A percentile compares a stretch with the other conserved stretches of the same genome.
Conservation (phyloP, 2,329 filamentous ascomycete genomes). For the Trichoderma citrinoviride region DNA sequence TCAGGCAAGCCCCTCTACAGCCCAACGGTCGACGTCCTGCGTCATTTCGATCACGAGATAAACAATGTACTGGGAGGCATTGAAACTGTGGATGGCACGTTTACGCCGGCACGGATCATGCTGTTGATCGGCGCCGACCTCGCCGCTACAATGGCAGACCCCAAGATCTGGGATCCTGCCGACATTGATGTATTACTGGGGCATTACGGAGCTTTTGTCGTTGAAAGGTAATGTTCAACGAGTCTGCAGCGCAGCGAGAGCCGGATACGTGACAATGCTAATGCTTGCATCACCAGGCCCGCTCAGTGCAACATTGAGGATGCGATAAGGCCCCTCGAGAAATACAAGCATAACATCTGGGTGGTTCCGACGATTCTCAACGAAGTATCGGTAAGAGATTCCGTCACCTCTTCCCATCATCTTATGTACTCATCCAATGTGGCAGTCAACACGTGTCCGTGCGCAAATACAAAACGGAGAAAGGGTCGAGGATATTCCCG, state of each 20-base stretch:
- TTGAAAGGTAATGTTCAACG: slow-evolving; percentile 50
- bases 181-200: slow-evolving; percentile 83
- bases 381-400: slow-evolving; percentile 41
- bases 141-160: slow-evolving; percentile 66
- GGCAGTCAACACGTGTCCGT: slow-evolving; percentile 74
- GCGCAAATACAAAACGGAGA: slow-evolving; percentile 72
- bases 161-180: slow-evolving; percentile 72
- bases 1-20: slow-evolving; percentile 70
- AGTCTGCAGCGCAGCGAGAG: too few species aligned
- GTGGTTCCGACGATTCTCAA: slow-evolving; percentile 84
- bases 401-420: not conserved
- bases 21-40: slow-evolving; percentile 78
- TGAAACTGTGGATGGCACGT: slow-evolving; percentile 59
- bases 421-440: slow-evolving; percentile 30
- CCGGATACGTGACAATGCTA: not conserved
- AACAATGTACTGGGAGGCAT: slow-evolving; percentile 76
- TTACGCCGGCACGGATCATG: slow-evolving; percentile 64
- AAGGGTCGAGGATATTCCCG: slow-evolving; percentile 70
- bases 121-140: slow-evolving; percentile 74
- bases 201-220: slow-evolving; percentile 73
- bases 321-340: slow-evolving; percentile 69
- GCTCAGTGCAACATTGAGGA: slow-evolving; percentile 78
- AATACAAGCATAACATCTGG: slow-evolving; percentile 71
- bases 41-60: slow-evolving; percentile 82
- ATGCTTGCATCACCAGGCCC: slow-evolving; percentile 43